These are phyloP conservation scores for Ganoderma meredithae DNA, from an alignment of 1,284 basidiomycete species.

Conservation along the genomic window DNA sequence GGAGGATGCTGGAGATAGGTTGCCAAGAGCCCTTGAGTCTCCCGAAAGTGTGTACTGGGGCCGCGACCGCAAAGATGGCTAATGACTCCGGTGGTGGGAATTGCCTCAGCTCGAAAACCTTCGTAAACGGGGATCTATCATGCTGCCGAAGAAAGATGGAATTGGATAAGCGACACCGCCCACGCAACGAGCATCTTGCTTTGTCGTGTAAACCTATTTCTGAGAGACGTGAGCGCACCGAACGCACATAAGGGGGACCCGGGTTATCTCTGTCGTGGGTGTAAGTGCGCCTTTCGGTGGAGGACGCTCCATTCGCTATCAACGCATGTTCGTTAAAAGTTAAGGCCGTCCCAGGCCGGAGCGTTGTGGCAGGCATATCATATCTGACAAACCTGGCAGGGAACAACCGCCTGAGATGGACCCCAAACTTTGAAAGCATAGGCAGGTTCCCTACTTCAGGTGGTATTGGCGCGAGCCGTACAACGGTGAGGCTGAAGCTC, in stretches of 20 bases:
- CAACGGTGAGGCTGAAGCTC: not conserved
- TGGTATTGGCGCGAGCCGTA: not conserved
- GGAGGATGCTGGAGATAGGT: not conserved
- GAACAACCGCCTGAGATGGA: not conserved
- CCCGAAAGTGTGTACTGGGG: not conserved
- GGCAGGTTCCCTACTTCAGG: not conserved
- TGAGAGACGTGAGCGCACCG: not conserved
- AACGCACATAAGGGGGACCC: not conserved
- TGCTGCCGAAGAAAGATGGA: not conserved
- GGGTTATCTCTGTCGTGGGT: not conserved
- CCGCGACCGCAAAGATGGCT: not conserved
- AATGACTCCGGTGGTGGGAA: constrained; percentile 2
- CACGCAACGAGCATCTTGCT: not conserved
- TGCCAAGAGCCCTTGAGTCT: not conserved
- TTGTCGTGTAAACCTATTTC: not conserved
- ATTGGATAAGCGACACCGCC: not conserved
- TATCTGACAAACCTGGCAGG: not conserved
- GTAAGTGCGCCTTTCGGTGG: not conserved
- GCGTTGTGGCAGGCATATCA: not conserved
- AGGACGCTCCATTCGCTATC: not conserved
- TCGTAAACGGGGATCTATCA: not conserved
- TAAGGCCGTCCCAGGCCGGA: not conserved
- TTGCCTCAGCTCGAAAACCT: not conserved
- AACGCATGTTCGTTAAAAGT: constrained; percentile 4
- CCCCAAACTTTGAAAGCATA: constrained; percentile 1